Conservation (phyloP, 495 filamentous ascomycete species). For the Hypoxylon lienhwacheense region DNA sequence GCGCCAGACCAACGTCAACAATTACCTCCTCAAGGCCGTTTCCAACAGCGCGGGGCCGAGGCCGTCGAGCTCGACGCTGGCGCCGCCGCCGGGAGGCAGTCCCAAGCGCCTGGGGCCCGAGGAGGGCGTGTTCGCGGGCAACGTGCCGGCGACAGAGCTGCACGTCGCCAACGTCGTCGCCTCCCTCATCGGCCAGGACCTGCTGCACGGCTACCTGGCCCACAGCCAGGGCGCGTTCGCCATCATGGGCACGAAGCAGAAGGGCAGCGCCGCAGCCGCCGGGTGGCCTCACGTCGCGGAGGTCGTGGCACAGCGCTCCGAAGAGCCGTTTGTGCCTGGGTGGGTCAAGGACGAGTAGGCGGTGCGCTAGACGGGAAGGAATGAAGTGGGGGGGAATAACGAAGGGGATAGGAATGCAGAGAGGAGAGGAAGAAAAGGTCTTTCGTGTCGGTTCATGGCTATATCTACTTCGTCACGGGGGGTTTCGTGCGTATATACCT, state of each 20-base stretch:
- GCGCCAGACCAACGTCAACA: slow-evolving; percentile 33
- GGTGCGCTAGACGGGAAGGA: neutral
- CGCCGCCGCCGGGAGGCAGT: slow-evolving; percentile 50
- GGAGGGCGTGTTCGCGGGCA: slow-evolving; percentile 54
- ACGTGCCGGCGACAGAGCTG: slow-evolving; percentile 57
- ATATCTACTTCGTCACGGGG: too few relatives aligned
- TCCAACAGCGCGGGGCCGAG: slow-evolving; percentile 41
- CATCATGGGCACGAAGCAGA: slow-evolving; percentile 74
- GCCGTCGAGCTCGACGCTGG: slow-evolving; percentile 37
- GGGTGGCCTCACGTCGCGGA: slow-evolving; percentile 47
- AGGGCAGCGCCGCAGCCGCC: slow-evolving; percentile 49
- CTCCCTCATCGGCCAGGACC: slow-evolving; percentile 74
- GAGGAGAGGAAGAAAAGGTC: too few relatives aligned
- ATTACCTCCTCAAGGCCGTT: slow-evolving; percentile 46
- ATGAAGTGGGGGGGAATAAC: neutral
- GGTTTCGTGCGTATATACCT: too few relatives aligned
- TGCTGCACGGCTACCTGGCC: slow-evolving; percentile 86
- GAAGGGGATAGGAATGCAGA: too few relatives aligned
- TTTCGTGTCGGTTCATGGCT: too few relatives aligned
- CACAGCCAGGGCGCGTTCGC: slow-evolving; percentile 75
- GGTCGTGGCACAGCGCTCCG: slow-evolving; percentile 16
- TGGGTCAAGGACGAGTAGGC: slow-evolving; percentile 22
- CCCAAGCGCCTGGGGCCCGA: slow-evolving; percentile 51
- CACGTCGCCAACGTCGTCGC: slow-evolving; percentile 79
- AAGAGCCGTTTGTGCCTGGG: slow-evolving; percentile 21